Base-by-base conservation (phyloP, 1,284 basidiomycete genomes). In the Heimioporus punctisporus region DNA sequence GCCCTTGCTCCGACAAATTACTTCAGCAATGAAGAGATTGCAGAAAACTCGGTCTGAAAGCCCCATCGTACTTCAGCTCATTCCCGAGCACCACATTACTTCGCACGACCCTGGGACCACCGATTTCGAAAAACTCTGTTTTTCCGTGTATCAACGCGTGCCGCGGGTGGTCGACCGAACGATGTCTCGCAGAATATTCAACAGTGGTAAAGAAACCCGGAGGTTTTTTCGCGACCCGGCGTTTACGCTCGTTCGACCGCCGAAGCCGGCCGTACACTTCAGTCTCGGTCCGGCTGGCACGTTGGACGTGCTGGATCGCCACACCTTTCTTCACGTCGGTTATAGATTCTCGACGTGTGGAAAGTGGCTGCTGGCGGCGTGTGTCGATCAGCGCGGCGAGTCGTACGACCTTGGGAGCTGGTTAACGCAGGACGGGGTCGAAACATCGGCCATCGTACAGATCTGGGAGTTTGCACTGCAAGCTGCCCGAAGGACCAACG, bases 351-450 rank as follows among this genome's bases (percentile, higher is more conserved):
- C 85, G 14, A 64, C 72, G 7, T 88, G 85, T 56, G 79, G 84
- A 8, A 86, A 85, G 65, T 93, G 91, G 92, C 74, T 92, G 4
- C 65, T 89, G 19, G 83, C 83, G n/a, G 77, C 83, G n/a, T 87
- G 84, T 62, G 73, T 90, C 12, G 92, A 95, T 63, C 84, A 92
- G 63, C 77, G 85, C 7, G 92, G 91, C 6, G 90, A 93, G 66
- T 81, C 77, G 15, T 82, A 87, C 63, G 83, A 88, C 52, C 63
- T 86, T 28, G 82, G 80, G 11, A 81, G 86, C 9, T 90, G 87
- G 85, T 65, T 86, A 34, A 75, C 76, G n/a, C 79, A 81, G 25
- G 74, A 74, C 25, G 79, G 78, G 28, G 57, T 61, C 25, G 72
- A 79, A 60, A 65, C 69, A 28, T 79, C 78, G 56, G 65, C 80